Evolutionary conservation across 1,139 yeast species (phyloP), one percentile per base, ranked within the genome.

Genomic region (Hemisphaericaspora subhashii): DNA sequence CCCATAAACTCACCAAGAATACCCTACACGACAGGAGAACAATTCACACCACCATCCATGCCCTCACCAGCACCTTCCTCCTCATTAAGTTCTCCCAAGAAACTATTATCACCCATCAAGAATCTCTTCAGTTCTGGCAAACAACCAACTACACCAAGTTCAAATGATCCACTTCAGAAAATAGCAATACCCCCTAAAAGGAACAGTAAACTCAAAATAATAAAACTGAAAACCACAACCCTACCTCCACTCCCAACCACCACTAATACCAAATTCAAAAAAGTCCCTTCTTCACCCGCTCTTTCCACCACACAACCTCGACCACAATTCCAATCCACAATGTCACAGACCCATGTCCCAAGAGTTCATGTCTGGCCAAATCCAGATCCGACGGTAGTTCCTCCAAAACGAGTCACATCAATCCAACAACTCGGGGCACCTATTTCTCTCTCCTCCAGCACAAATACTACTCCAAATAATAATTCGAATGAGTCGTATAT

Each of bases 41-140:
- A 56, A 35, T 53, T 58, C 42, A 54, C 67, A 4, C 65, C 68
- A 2, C n/a, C n/a, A n/a, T n/a, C n/a, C n/a, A n/a, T n/a, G n/a
- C n/a, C n/a, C n/a, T n/a, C n/a, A n/a, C 64, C 70, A 9, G 52
- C 46, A 39, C 38, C 38, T 51, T 38, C 32, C 42, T 38, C 31
- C 41, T 25, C 15, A 6, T 36, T 59, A 31, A 62, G 64, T 40
- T 66, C 74, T 3, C 76, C 76, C 15, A 70, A 71, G 47, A 70
- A 69, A 47, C 52, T 71, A 22, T 52, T 71, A 21, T 64, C 70
- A 1, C 77, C 77, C 9, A 70, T 71, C 25, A 66, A 64, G 50
- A 68, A 68, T 50, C 49, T 71, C 39, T 71, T 71, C 15, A 29
- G 16, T 12, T 29, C 32, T n/a, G n/a, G n/a, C n/a, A n/a, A n/a